Evolutionary conservation across 495 filamentous ascomycete species (phyloP).

Genomic region (Astrocystis sublimbata): DNA sequence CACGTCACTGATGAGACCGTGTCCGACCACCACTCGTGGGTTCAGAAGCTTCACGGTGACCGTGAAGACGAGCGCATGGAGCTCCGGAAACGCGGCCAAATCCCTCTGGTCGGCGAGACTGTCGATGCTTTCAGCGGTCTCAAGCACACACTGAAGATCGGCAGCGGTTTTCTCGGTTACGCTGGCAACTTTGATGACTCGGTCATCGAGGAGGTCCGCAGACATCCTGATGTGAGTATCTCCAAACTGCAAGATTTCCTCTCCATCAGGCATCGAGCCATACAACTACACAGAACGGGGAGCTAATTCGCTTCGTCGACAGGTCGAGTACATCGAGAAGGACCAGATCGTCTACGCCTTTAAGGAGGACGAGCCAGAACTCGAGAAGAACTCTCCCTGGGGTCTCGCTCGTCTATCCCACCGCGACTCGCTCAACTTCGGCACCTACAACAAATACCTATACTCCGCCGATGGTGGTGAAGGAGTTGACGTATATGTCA

Average conservation of each 20-base stretch:
- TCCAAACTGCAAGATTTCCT: background rate
- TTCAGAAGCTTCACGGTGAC: conserved; percentile 75
- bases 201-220: conserved; percentile 89
- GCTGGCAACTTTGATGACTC: conserved; percentile 94
- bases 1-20: conserved; percentile 71
- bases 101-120: conserved; percentile 66
- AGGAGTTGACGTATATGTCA: conserved; percentile 98
- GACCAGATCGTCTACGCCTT: conserved; percentile 84
- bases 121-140: conserved; percentile 77
- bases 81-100: conserved; percentile 85
- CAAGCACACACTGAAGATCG: conserved; percentile 94
- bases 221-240: conserved; percentile 91
- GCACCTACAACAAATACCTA: conserved; percentile 96
- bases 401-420: conserved; percentile 97
- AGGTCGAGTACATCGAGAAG: conserved; percentile 97
- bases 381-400: conserved; percentile 94
- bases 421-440: conserved; percentile 80
- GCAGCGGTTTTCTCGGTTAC: conserved; percentile 81
- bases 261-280: background rate
- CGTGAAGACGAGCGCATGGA: conserved; percentile 64
- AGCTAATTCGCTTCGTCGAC: conserved; percentile 16
- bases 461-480: conserved; percentile 90
- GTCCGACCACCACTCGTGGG: conserved; percentile 82
- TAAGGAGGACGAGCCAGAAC: conserved; percentile 45
- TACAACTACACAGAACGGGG: background rate